Conservation (phyloP, 345 rosid species). For the Limnanthes douglasii region DNA sequence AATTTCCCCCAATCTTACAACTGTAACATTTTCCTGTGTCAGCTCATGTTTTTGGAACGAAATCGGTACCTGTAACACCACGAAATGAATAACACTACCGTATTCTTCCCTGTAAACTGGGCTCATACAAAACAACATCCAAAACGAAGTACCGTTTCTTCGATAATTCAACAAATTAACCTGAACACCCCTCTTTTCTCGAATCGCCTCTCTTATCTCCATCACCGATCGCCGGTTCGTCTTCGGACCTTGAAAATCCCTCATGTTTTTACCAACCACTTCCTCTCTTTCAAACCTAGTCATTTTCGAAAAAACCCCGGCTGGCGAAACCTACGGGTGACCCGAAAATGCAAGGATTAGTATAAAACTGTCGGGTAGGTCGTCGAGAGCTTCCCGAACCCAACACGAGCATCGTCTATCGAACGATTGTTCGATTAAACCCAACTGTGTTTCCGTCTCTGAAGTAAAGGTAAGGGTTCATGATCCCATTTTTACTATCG, state of each 20-base stretch:
- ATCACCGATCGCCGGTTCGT: slow-evolving; percentile 56
- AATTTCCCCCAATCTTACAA: too few species aligned
- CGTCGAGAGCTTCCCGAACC: slow-evolving; percentile 58
- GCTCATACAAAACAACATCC: slow-evolving; percentile 70
- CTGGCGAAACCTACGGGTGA: slow-evolving; percentile 85
- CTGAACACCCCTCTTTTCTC: slow-evolving; percentile 51
- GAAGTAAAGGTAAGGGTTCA: too few species aligned
- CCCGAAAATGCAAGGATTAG: slow-evolving; percentile 69
- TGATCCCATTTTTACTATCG: too few species aligned
- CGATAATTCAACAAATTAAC: slow-evolving; percentile 60
- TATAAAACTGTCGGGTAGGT: slow-evolving; percentile 60
- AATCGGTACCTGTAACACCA: slow-evolving; percentile 82
- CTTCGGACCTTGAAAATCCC: slow-evolving; percentile 64
- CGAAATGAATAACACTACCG: slow-evolving; percentile 55
- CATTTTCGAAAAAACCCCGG: slow-evolving; percentile 63
- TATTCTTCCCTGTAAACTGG: slow-evolving; percentile 52
- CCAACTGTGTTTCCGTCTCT: too few species aligned
- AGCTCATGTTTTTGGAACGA: slow-evolving; percentile 5
- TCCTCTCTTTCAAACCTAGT: slow-evolving; percentile 49
- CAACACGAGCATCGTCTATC: slow-evolving; percentile 29
- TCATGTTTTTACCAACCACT: slow-evolving; percentile 66
- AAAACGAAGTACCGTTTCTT: slow-evolving; percentile 80
- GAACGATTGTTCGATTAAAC: slow-evolving; percentile 38
- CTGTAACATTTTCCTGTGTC: slow-evolving; percentile 20
- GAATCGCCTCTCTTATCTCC: slow-evolving; percentile 80